Conservation (phyloP, 2,329 filamentous ascomycete species). For the Monosporascus ibericus region DNA sequence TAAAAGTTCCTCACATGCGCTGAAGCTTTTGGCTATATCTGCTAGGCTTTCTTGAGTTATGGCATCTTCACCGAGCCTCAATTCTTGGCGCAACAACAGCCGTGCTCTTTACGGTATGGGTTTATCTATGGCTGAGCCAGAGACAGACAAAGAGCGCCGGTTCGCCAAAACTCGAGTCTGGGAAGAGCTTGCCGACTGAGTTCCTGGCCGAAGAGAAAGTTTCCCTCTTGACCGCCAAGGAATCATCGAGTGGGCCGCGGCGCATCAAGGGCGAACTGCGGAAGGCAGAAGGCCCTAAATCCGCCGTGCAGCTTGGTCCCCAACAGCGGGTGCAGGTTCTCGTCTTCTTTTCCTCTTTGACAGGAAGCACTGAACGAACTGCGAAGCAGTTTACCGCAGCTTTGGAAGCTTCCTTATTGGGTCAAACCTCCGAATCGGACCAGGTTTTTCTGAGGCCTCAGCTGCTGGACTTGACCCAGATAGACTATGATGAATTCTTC, state of each 20-base stretch:
- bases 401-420: constrained; percentile 46
- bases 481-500: constrained; percentile 93
- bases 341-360: constrained; percentile 86
- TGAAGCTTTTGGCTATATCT: background rate
- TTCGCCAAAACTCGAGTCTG: constrained; percentile 14
- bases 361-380: constrained; percentile 72
- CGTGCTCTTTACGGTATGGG: constrained; percentile 28
- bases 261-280: constrained; percentile 40
- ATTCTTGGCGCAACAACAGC: constrained; percentile 33
- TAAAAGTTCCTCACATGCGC: background rate
- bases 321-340: constrained; percentile 59
- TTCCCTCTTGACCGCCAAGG: constrained; percentile 16
- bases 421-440: constrained; percentile 33
- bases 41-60: constrained; percentile 32
- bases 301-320: constrained; percentile 21
- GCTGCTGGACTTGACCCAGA: constrained; percentile 71
- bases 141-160: constrained; percentile 16
- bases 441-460: constrained; percentile 50
- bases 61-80: constrained; percentile 41
- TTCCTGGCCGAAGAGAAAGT: constrained; percentile 11
- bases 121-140: constrained; percentile 23
- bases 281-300: constrained; percentile 29
- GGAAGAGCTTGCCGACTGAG: background rate
- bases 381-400: constrained; percentile 57
- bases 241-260: constrained; percentile 35